Conservation (phyloP, 805 yeast species). For the Lachancea dasiensis region DNA sequence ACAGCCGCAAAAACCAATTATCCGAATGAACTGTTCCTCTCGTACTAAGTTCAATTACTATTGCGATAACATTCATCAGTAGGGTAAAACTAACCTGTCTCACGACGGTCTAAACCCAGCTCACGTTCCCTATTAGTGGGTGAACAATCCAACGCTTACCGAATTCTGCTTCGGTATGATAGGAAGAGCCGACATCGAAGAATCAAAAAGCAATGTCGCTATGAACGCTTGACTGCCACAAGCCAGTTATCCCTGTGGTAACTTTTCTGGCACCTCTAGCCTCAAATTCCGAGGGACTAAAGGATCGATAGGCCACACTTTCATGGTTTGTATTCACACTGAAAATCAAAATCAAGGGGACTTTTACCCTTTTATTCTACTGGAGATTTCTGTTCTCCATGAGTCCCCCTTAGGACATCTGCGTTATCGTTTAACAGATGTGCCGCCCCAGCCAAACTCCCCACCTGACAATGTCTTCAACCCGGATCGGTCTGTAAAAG, state of each 20-base stretch:
- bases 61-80: conserved; percentile 37
- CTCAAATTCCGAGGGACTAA: conserved; percentile 41
- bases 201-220: conserved; percentile 44
- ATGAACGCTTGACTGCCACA: conserved; percentile 46
- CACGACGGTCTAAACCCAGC: conserved; percentile 41
- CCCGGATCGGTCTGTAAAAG: conserved; percentile 28
- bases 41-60: conserved; percentile 42
- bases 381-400: conserved; percentile 44
- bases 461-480: conserved; percentile 40
- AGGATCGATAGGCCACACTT: conserved; percentile 47
- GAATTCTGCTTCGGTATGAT: conserved; percentile 46
- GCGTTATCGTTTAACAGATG: conserved; percentile 44
- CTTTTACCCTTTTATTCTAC: conserved; percentile 44
- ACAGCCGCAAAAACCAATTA: conserved; percentile 43
- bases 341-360: conserved; percentile 42
- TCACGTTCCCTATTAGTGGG: conserved; percentile 45
- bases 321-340: conserved; percentile 43
- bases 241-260: conserved; percentile 41
- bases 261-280: conserved; percentile 43
- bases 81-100: conserved; percentile 42
- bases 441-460: conserved; percentile 45
- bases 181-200: conserved; percentile 47
- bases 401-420: conserved; percentile 42
- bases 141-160: conserved; percentile 43
- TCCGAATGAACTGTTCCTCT: conserved; percentile 44